Percentiles rank a stretch among this genome's conserved stretches.
These are phyloP conservation scores for Akanthomyces dipterigenus DNA, from an alignment of 2,329 filamentous ascomycete genomes.

Conservation along the genomic window DNA sequence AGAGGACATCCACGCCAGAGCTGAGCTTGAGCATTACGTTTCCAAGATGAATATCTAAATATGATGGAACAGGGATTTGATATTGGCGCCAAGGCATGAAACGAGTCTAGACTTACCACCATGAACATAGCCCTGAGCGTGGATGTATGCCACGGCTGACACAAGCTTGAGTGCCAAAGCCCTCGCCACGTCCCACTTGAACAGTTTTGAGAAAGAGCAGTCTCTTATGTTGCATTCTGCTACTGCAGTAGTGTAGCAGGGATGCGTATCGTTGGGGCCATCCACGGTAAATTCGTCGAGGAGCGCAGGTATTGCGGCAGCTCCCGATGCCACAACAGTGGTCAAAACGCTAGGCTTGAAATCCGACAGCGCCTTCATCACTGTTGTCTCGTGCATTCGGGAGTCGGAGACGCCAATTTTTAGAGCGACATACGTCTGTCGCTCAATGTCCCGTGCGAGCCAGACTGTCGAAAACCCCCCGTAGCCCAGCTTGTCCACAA, in stretches of 20 bases:
- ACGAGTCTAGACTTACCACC: conserved; percentile 21
- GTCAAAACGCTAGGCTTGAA: background rate
- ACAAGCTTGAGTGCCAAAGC: conserved; percentile 17
- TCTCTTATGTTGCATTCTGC: conserved; percentile 17
- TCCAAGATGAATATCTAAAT: conserved; percentile 21
- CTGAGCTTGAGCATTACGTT: conserved; percentile 17
- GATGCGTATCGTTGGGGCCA: conserved; percentile 18
- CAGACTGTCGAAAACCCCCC: conserved; percentile 34
- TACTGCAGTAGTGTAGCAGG: conserved; percentile 17
- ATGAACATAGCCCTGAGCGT: conserved; percentile 22
- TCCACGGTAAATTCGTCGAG: conserved; percentile 17
- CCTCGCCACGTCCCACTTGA: conserved; percentile 17
- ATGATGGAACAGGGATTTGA: conserved; percentile 12
- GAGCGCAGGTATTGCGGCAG: conserved; percentile 6
- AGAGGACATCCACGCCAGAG: conserved; percentile 19
- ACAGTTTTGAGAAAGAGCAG: conserved; percentile 12
- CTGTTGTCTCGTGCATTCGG: background rate
- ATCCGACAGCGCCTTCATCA: background rate
- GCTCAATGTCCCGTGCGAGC: conserved; percentile 29
- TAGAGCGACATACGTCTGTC: conserved; percentile 14
- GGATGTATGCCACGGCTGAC: conserved; percentile 21
- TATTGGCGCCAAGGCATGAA: conserved; percentile 19
- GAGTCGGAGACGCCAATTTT: conserved; percentile 13
- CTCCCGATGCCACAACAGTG: background rate
- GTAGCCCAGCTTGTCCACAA: conserved; percentile 32